Percentiles rank a stretch among this genome's conserved stretches.
These are phyloP conservation scores for Entoloma clypeatum DNA, from an alignment of 1,284 basidiomycete genomes.

Conservation along the genomic window DNA sequence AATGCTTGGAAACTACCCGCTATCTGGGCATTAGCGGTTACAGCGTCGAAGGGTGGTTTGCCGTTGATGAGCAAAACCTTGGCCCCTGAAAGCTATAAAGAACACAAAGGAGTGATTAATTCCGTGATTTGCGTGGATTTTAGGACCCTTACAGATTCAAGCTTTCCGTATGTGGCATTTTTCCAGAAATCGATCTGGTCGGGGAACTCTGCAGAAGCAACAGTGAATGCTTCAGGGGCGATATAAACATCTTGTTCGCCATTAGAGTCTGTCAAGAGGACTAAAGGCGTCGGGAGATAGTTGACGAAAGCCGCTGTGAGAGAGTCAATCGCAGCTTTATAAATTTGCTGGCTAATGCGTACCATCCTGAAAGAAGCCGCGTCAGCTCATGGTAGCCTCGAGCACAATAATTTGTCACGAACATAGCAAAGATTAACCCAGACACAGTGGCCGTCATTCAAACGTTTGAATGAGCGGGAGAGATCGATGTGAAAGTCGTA, in stretches of 20 bases:
- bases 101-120: background rate
- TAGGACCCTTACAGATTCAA: constrained; percentile 38
- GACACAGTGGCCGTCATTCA: constrained; percentile 48
- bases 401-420: constrained; percentile 6
- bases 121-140: background rate
- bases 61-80: constrained; percentile 54
- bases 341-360: constrained; percentile 18
- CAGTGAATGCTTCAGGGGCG: constrained; percentile 54
- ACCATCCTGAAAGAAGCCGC: constrained; percentile 42
- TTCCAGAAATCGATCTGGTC: constrained; percentile 57
- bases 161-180: constrained; percentile 42
- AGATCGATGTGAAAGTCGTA: constrained; percentile 56
- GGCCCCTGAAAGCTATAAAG: constrained; percentile 49
- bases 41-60: constrained; percentile 45
- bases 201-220: constrained; percentile 53
- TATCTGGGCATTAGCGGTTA: constrained; percentile 50
- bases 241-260: constrained; percentile 52
- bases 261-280: constrained; percentile 43
- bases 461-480: constrained; percentile 49
- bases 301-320: constrained; percentile 43
- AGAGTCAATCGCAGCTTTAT: background rate
- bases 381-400: constrained; percentile 33
- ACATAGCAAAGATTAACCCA: constrained; percentile 37
- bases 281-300: constrained; percentile 52
- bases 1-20: constrained; percentile 43